Evolutionary conservation across 2,329 filamentous ascomycete species (phyloP).

Genomic region (Anisogramma anomala): DNA sequence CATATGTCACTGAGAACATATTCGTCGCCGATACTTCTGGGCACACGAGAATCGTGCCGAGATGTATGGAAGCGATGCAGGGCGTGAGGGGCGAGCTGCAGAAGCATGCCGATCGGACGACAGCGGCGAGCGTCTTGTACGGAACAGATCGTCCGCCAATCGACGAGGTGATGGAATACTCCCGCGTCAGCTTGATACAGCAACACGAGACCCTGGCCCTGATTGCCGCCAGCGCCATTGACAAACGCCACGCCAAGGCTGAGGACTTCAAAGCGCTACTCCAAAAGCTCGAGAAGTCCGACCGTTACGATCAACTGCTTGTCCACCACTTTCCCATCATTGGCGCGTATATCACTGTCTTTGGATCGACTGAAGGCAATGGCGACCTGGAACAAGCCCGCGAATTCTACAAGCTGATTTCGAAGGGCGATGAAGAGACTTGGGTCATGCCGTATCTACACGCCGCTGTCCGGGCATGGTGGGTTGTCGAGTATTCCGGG

Average conservation of each 20-base stretch:
- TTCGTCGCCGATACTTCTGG: conserved; percentile 38
- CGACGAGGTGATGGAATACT: conserved; percentile 68
- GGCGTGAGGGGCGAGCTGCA: conserved; percentile 68
- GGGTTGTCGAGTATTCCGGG: conserved; percentile 87
- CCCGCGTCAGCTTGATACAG: conserved; percentile 66
- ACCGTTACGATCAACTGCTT: conserved; percentile 61
- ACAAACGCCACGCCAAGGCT: conserved; percentile 56
- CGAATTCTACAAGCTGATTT: conserved; percentile 56
- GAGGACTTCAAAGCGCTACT: conserved; percentile 67
- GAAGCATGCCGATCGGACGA: conserved; percentile 61
- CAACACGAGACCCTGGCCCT: conserved; percentile 83
- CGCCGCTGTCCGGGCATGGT: conserved; percentile 69
- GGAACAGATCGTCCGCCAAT: conserved; percentile 49
- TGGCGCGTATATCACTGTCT: conserved; percentile 63
- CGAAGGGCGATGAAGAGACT: conserved; percentile 52
- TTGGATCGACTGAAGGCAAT: conserved; percentile 65
- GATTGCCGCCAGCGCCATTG: conserved; percentile 69
- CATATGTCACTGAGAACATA: conserved; percentile 45
- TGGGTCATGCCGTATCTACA: conserved; percentile 69
- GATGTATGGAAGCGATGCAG: conserved; percentile 65
- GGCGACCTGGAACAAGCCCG: conserved; percentile 57
- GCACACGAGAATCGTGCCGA: conserved; percentile 51
- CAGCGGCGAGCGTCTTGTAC: conserved; percentile 64
- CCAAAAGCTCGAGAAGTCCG: conserved; percentile 52
- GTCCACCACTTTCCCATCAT: conserved; percentile 77